These are phyloP conservation scores for Ceratopteris richardii DNA, from an alignment of 75 land plant species.

Conservation along the genomic window DNA sequence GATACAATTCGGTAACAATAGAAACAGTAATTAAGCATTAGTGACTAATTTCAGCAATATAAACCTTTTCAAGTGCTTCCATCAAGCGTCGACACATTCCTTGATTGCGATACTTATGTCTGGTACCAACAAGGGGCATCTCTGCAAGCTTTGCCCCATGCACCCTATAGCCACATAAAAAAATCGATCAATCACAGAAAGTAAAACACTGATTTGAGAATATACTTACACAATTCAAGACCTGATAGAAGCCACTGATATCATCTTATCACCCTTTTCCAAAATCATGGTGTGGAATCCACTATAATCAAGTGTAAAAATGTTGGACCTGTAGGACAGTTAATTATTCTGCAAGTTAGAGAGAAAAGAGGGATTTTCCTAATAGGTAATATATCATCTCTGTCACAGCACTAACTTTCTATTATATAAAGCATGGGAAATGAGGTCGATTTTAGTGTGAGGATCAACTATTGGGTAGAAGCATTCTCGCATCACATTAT, in stretches of 20 bases:
- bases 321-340: slow-evolving; percentile 54
- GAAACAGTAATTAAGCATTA: background rate
- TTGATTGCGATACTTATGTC: slow-evolving; percentile 66
- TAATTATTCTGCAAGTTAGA: too few species aligned
- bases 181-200: background rate
- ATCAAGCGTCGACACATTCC: slow-evolving; percentile 93
- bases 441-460: slow-evolving; percentile 42
- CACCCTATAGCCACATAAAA: slow-evolving; percentile 28
- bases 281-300: slow-evolving; percentile 79
- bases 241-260: slow-evolving; percentile 85
- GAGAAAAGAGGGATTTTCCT: too few species aligned
- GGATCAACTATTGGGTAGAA: slow-evolving; percentile 65
- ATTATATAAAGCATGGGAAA: slow-evolving; percentile 56
- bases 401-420: slow-evolving; percentile 53
- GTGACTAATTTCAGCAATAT: background rate
- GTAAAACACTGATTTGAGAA: background rate
- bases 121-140: slow-evolving; percentile 90
- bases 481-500: slow-evolving; percentile 71
- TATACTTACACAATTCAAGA: slow-evolving; percentile 4
- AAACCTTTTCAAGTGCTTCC: slow-evolving; percentile 71
- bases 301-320: slow-evolving; percentile 63
- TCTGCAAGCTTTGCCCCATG: slow-evolving; percentile 83
- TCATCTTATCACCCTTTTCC: slow-evolving; percentile 84
- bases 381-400: too few species aligned
- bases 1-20: background rate